Evolutionary conservation across 169 alveolate species (phyloP).

Genomic region (Prorocentrum cordatum): DNA sequence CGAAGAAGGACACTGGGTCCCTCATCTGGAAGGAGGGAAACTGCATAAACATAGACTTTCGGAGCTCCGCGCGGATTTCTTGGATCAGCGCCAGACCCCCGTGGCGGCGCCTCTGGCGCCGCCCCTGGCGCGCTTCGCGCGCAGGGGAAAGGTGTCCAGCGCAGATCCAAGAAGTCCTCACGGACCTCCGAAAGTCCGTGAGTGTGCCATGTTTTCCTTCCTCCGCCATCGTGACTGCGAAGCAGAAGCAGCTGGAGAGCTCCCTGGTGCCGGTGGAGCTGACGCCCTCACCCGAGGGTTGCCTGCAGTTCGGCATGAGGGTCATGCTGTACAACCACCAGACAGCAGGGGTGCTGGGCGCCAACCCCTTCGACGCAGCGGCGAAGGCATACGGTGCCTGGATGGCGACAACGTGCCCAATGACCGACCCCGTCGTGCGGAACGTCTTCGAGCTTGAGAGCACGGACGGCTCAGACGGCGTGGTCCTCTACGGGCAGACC

Average conservation of each 20-base stretch:
- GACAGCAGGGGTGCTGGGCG: constrained; percentile 30
- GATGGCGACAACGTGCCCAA: constrained; percentile 24
- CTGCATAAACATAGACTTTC: no score
- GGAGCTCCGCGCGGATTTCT: no score
- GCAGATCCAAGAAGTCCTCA: no score
- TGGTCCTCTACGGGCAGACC: constrained; percentile 50
- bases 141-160: no score
- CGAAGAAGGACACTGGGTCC: no score
- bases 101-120: no score
- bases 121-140: no score
- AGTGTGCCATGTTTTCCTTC: no score
- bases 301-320: constrained; percentile 35
- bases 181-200: no score
- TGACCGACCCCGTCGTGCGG: constrained; percentile 43
- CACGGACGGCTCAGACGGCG: constrained; percentile 11
- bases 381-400: constrained; percentile 34
- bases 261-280: background rate
- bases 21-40: no score
- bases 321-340: constrained; percentile 57
- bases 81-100: no score
- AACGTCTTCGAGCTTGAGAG: constrained; percentile 21
- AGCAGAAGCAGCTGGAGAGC: background rate
- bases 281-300: background rate
- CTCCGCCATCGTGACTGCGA: background rate
- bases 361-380: constrained; percentile 31